These are phyloP conservation scores for Pluteus cervinus DNA, from an alignment of 768 basidiomycete species.

Conservation along the genomic window DNA sequence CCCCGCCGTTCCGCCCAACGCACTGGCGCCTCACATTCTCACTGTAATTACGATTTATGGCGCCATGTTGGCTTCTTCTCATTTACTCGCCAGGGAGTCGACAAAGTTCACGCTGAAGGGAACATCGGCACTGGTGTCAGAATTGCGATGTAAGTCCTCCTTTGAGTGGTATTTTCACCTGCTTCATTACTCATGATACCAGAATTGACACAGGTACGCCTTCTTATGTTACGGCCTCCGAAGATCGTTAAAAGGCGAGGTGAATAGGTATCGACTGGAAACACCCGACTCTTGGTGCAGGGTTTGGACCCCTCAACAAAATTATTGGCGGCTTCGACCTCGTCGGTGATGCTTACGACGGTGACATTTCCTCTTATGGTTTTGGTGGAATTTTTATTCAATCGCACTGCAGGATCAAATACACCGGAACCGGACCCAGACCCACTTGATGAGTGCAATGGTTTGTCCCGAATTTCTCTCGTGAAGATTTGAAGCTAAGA, in stretches of 20 bases:
- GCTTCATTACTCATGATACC: background rate
- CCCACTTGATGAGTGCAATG: constrained; percentile 6
- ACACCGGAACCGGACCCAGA: background rate
- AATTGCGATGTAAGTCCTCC: constrained; percentile 48
- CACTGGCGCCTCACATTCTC: constrained; percentile 46
- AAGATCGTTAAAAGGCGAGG: background rate
- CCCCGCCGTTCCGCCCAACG: constrained; percentile 36
- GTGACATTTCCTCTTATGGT: constrained; percentile 5
- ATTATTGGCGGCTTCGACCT: constrained; percentile 35
- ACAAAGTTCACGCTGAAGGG: constrained; percentile 57
- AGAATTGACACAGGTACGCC: constrained; percentile 44
- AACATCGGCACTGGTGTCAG: constrained; percentile 60
- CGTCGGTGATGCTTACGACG: constrained; percentile 33
- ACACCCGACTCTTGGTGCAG: constrained; percentile 30
- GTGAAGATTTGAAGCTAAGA: background rate
- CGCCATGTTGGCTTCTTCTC: background rate
- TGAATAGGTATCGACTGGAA: constrained; percentile 39
- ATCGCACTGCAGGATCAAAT: constrained; percentile 1
- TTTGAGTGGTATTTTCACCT: background rate
- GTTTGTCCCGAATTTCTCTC: constrained; percentile 6
- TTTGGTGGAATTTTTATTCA: background rate
- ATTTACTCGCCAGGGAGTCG: constrained; percentile 40
- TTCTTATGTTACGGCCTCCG: background rate
- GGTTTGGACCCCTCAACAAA: constrained; percentile 31
- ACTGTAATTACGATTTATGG: constrained; percentile 31